These are phyloP conservation scores for Neofusicoccum laricinum DNA, from an alignment of 2,329 filamentous ascomycete species.

Conservation along the genomic window DNA sequence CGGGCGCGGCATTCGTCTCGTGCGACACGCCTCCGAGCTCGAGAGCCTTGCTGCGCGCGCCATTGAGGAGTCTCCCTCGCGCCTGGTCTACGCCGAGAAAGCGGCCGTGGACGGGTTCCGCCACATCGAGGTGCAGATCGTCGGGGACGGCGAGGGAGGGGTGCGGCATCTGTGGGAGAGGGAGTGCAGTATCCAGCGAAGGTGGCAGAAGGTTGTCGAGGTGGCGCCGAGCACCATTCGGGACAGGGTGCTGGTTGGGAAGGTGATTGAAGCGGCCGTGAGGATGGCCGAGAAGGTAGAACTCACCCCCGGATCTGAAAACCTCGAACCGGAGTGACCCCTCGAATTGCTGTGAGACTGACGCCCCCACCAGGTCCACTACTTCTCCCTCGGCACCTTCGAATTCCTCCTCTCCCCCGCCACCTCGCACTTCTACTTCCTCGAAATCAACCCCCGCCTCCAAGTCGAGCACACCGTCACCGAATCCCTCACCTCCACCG, in stretches of 20 bases:
- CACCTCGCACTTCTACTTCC: slow-evolving; percentile 53
- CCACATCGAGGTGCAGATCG: slow-evolving; percentile 61
- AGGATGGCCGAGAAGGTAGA: slow-evolving; percentile 49
- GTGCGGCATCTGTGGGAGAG: slow-evolving; percentile 59
- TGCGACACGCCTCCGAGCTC: slow-evolving; percentile 44
- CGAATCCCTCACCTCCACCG: slow-evolving; percentile 52
- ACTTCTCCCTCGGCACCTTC: slow-evolving; percentile 61
- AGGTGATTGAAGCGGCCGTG: slow-evolving; percentile 54
- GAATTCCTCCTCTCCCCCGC: slow-evolving; percentile 59
- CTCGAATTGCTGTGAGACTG: too few species aligned
- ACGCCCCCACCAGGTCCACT: slow-evolving; percentile 43
- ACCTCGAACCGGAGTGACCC: too few species aligned
- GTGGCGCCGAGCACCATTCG: slow-evolving; percentile 52
- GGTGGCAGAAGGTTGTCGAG: slow-evolving; percentile 63
- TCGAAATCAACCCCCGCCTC: slow-evolving; percentile 60
- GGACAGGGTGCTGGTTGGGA: slow-evolving; percentile 46
- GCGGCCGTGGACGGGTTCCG: slow-evolving; percentile 60
- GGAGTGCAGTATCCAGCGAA: slow-evolving; percentile 59
- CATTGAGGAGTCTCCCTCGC: slow-evolving; percentile 57
- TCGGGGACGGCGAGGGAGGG: slow-evolving; percentile 54
- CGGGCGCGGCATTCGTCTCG: slow-evolving; percentile 58
- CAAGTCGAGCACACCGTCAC: slow-evolving; percentile 64
- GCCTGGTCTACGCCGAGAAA: slow-evolving; percentile 59
- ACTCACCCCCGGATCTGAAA: background rate
- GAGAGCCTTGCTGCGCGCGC: slow-evolving; percentile 34